Percentiles rank a stretch among this genome's conserved stretches.
These are phyloP conservation scores for Neofusicoccum ribis DNA, from an alignment of 2,329 filamentous ascomycete species.

Conservation along the genomic window DNA sequence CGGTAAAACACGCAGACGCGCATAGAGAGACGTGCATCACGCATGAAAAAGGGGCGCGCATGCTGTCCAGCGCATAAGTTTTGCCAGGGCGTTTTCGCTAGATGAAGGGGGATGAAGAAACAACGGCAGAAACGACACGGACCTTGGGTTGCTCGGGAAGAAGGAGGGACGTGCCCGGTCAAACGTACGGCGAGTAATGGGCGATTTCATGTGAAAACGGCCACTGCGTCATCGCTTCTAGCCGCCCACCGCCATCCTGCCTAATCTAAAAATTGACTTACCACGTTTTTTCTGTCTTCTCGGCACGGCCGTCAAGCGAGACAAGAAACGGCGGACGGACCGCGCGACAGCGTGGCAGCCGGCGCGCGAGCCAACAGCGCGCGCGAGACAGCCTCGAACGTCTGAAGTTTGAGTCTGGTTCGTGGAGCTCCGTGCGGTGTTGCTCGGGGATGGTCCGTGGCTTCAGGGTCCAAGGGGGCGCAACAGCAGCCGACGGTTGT, in stretches of 20 bases:
- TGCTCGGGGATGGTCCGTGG: background rate
- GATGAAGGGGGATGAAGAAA: background rate
- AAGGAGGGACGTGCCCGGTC: background rate
- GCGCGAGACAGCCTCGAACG: conserved; percentile 6
- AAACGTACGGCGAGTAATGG: background rate
- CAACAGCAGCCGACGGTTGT: background rate
- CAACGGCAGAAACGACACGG: background rate
- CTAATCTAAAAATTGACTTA: conserved; percentile 6
- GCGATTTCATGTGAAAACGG: background rate
- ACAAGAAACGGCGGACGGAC: background rate
- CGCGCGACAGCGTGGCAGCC: background rate
- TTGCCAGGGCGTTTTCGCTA: background rate
- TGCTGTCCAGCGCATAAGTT: background rate
- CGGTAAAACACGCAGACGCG: background rate
- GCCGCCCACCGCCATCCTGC: background rate
- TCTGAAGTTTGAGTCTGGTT: conserved; percentile 17
- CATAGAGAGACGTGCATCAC: background rate
- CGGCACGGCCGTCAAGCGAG: background rate
- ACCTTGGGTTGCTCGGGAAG: background rate
- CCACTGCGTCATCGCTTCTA: background rate
- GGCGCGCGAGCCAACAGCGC: background rate
- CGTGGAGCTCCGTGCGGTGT: background rate
- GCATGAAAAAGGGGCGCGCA: conserved; percentile 2
- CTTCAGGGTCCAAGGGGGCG: background rate
- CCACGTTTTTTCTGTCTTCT: background rate